Evolutionary conservation across 2,329 filamentous ascomycete genomes (phyloP).

Genomic region (Aspergillus sp.): DNA sequence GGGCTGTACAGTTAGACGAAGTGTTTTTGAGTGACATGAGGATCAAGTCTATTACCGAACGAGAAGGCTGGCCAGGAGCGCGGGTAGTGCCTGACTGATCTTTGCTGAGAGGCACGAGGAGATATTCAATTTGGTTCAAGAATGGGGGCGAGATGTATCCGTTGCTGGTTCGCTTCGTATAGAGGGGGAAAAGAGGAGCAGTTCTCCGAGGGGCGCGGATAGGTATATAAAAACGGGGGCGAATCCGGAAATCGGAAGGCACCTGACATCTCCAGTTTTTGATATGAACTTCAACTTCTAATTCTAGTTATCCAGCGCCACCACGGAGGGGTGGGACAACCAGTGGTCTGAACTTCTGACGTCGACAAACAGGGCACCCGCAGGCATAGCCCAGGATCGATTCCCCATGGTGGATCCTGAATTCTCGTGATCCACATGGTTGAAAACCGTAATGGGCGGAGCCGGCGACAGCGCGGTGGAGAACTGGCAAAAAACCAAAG

Average conservation of each 20-base stretch:
- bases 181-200: not conserved
- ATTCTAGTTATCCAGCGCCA: conserved; percentile 3
- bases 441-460: not conserved
- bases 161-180: not conserved
- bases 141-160: not conserved
- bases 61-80: not conserved
- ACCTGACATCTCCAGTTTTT: conserved; percentile 3
- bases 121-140: not conserved
- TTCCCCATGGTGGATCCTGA: conserved; percentile 8
- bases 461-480: not conserved
- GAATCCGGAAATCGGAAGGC: not conserved
- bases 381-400: not conserved
- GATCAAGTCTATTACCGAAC: not conserved
- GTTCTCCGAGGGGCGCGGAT: not conserved
- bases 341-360: conserved; percentile 5
- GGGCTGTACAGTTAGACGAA: not conserved
- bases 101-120: not conserved
- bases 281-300: conserved; percentile 1
- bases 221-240: not conserved
- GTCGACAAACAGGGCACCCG: conserved; percentile 9
- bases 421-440: conserved; percentile 5
- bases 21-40: not conserved
- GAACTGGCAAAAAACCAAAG: not conserved
- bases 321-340: conserved; percentile 3
- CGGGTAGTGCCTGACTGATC: not conserved